Conservation (phyloP, 345 rosid genomes). For the Boechera stricta region DNA sequence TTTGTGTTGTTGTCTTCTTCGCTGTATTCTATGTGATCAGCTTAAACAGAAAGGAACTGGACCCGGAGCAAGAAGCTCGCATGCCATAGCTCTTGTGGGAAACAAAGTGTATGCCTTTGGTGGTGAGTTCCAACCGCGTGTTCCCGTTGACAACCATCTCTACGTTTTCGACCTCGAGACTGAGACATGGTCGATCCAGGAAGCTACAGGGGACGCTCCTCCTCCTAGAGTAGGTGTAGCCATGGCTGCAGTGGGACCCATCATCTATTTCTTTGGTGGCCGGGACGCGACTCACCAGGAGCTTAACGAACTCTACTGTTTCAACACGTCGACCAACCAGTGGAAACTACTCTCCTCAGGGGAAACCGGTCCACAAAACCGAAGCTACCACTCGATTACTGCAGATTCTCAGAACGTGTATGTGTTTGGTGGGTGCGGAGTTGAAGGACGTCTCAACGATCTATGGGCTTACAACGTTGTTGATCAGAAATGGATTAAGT, state of each 20-base stretch:
- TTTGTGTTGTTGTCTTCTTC: conserved; percentile 8
- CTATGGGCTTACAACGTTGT: conserved; percentile 77
- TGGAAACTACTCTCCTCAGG: conserved; percentile 74
- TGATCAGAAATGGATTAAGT: conserved; percentile 62
- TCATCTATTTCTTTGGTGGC: conserved; percentile 81
- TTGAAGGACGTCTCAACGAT: conserved; percentile 75
- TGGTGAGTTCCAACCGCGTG: conserved; percentile 83
- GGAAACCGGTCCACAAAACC: conserved; percentile 61
- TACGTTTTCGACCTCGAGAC: conserved; percentile 67
- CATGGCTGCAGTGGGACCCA: conserved; percentile 67
- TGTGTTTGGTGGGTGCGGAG: conserved; percentile 90
- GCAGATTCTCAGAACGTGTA: conserved; percentile 62
- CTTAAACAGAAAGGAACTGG: conserved; percentile 74
- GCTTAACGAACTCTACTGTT: conserved; percentile 80
- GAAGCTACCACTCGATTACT: conserved; percentile 82
- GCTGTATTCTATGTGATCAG: conserved; percentile 45
- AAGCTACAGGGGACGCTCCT: conserved; percentile 68
- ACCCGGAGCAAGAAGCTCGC: conserved; percentile 95
- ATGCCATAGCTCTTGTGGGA: conserved; percentile 75
- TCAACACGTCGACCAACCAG: conserved; percentile 58
- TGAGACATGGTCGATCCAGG: conserved; percentile 65
- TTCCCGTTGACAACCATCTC: conserved; percentile 85
- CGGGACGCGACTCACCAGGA: conserved; percentile 70
- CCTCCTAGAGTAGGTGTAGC: conserved; percentile 94
- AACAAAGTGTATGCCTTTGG: conserved; percentile 75